These are phyloP conservation scores for Oryza australiensis DNA, from an alignment of 176 grass and related monocot genomes.

Conservation along the genomic window DNA sequence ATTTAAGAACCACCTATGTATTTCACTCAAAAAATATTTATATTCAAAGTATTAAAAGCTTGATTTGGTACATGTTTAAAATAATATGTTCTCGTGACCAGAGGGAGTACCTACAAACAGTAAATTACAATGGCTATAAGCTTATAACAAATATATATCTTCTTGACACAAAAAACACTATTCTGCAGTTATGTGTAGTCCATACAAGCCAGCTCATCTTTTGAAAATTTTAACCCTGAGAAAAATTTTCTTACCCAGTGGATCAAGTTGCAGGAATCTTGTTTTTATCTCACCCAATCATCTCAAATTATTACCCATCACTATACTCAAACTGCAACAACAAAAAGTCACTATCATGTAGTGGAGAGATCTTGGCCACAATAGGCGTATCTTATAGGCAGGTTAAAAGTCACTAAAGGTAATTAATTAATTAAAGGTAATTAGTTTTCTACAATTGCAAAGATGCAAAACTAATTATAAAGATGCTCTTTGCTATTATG, in stretches of 20 bases:
- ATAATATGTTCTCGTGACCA: too few species aligned
- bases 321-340: background rate
- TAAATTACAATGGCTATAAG: too few species aligned
- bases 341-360: background rate
- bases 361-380: background rate
- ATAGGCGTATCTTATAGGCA: background rate
- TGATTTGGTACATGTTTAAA: too few species aligned
- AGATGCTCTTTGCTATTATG: background rate
- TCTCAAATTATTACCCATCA: background rate
- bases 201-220: background rate
- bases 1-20: too few species aligned
- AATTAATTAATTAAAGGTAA: background rate
- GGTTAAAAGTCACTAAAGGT: background rate
- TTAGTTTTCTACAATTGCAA: too few species aligned
- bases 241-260: background rate
- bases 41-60: too few species aligned
- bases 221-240: background rate
- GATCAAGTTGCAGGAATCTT: conserved; percentile 4
- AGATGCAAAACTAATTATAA: background rate
- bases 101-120: too few species aligned
- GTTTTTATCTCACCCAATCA: background rate
- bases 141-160: too few species aligned
- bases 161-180: background rate
- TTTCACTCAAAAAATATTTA: too few species aligned
- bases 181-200: background rate